Percentiles rank a stretch among this genome's conserved stretches.
These are phyloP conservation scores for Cryptococcus sp. DNA, from an alignment of 1,284 basidiomycete genomes.

Conservation along the genomic window DNA sequence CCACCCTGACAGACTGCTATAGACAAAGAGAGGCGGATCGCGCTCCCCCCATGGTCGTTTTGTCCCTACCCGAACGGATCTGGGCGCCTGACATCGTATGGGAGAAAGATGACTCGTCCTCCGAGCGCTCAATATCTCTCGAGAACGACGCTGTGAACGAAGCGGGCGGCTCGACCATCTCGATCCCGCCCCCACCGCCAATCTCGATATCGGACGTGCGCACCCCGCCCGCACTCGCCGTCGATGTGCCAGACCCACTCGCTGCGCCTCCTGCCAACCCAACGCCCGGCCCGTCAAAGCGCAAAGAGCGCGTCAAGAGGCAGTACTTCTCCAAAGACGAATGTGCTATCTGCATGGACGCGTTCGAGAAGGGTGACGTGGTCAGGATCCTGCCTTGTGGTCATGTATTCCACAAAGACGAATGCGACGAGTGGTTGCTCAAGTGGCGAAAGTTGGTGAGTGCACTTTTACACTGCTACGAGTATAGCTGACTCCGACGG, in stretches of 20 bases:
- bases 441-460: slow-evolving; percentile 83
- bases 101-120: slow-evolving; percentile 50
- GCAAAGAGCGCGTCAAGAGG: slow-evolving; percentile 16
- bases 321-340: slow-evolving; percentile 59
- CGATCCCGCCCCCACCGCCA: slow-evolving; percentile 26
- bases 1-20: slow-evolving; percentile 1
- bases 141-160: slow-evolving; percentile 17
- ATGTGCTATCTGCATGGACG: slow-evolving; percentile 86
- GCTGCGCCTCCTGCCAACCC: background rate
- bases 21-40: slow-evolving; percentile 53
- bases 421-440: slow-evolving; percentile 87
- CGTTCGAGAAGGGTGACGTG: slow-evolving; percentile 78
- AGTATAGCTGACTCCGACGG: background rate
- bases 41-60: slow-evolving; percentile 49
- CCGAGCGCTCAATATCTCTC: slow-evolving; percentile 13
- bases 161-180: background rate
- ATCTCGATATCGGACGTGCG: slow-evolving; percentile 26
- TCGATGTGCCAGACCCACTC: background rate
- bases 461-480: slow-evolving; percentile 16
- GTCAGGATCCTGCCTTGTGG: slow-evolving; percentile 87
- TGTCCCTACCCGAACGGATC: slow-evolving; percentile 51
- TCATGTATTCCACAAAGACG: slow-evolving; percentile 70
- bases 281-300: background rate
- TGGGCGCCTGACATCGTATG: slow-evolving; percentile 54
- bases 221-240: slow-evolving; percentile 18